phyloP scores from a whole-genome alignment of 1,139 yeast genomes.

The Lodderomyces jiufengensis region DNA sequence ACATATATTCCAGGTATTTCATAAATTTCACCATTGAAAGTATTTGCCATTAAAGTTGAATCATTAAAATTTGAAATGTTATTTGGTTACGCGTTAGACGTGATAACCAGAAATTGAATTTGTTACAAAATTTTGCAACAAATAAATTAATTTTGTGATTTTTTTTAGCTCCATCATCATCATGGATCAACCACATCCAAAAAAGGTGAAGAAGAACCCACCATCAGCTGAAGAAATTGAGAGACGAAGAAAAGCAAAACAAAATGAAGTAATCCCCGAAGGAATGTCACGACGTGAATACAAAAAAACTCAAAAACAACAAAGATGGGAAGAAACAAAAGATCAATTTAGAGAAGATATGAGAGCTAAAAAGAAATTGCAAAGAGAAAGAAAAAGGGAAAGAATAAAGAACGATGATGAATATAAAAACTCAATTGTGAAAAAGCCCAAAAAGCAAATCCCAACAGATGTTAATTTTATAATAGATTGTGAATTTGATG shows the following conservation, averaged over 20 bases:
- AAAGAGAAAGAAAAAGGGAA: conserved; percentile 30
- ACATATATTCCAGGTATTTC: conserved; percentile 39
- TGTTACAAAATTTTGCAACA: background rate
- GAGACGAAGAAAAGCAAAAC: conserved; percentile 11
- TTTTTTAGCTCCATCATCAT: background rate
- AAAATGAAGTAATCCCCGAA: conserved; percentile 51
- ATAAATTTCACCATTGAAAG: conserved; percentile 16
- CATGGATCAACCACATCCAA: background rate
- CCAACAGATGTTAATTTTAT: conserved; percentile 52
- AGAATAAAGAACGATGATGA: conserved; percentile 15
- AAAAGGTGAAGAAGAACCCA: conserved; percentile 6
- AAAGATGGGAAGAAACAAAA: conserved; percentile 62
- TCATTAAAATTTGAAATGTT: too few species aligned
- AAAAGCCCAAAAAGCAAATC: conserved; percentile 37
- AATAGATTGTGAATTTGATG: conserved; percentile 89
- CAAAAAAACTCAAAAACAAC: conserved; percentile 63
- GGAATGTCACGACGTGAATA: conserved; percentile 85
- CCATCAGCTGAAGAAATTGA: conserved; percentile 17
- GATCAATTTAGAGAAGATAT: conserved; percentile 52
- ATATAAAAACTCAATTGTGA: conserved; percentile 25
- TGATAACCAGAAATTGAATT: background rate
- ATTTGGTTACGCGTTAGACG: too few species aligned
- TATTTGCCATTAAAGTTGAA: conserved; percentile 7
- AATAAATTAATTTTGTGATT: background rate
- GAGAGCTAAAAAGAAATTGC: conserved; percentile 51